These are phyloP conservation scores for Selaginella tamariscina DNA, from an alignment of 75 land plant species.

Conservation along the genomic window DNA sequence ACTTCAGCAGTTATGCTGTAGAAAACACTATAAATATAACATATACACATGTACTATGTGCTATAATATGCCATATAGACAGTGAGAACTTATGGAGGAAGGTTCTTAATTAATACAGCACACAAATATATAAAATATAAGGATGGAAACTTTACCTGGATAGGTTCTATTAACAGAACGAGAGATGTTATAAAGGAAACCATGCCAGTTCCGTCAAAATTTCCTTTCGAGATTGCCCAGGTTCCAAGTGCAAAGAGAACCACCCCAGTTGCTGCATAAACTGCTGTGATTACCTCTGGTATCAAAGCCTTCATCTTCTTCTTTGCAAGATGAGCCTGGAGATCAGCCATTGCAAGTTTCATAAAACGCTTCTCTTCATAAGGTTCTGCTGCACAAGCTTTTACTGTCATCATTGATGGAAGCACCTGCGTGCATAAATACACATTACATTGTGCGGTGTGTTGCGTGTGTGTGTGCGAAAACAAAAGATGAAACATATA, in stretches of 20 bases:
- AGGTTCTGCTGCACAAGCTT: constrained; percentile 65
- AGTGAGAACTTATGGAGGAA: not conserved
- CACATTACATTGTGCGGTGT: too few species aligned
- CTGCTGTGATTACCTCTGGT: constrained; percentile 55
- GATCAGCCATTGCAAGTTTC: constrained; percentile 50
- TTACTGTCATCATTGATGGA: constrained; percentile 70
- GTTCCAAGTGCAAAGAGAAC: constrained; percentile 41
- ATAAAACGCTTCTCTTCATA: constrained; percentile 52
- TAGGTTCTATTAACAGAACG: constrained; percentile 62
- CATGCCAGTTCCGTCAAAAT: constrained; percentile 41
- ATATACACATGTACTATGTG: too few species aligned
- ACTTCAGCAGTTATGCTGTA: not conserved
- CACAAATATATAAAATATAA: not conserved
- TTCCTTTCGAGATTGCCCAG: constrained; percentile 37
- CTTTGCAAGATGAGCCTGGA: constrained; percentile 39
- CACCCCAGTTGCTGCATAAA: constrained; percentile 48
- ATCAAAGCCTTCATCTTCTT: constrained; percentile 85
- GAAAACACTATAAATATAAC: too few species aligned
- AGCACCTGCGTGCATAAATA: constrained; percentile 58
- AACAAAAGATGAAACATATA: too few species aligned
- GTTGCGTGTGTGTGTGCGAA: too few species aligned
- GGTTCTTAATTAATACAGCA: not conserved
- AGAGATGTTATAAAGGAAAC: constrained; percentile 68
- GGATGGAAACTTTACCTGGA: constrained; percentile 58
- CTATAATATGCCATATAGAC: too few species aligned